Evolutionary conservation across 2,329 filamentous ascomycete genomes (phyloP).

Genomic region (Domatiomyces globalis): DNA sequence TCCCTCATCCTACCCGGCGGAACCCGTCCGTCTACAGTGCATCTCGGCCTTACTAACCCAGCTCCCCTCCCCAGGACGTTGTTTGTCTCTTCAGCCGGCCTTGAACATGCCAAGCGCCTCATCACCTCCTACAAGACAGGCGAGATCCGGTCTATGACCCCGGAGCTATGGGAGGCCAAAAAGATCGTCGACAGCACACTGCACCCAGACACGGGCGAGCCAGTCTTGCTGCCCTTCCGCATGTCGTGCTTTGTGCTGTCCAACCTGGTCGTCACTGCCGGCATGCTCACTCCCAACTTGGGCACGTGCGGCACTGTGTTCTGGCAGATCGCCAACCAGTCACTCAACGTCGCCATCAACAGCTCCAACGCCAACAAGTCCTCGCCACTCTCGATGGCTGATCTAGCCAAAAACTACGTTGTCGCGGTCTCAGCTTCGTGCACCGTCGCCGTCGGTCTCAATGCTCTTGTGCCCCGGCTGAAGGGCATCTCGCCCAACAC

Average conservation of each 20-base stretch:
- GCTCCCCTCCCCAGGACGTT: conserved; percentile 54
- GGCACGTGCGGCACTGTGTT: conserved; percentile 66
- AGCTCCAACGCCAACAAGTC: conserved; percentile 94
- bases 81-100: conserved; percentile 59
- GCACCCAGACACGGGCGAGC: conserved; percentile 86
- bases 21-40: too few relatives aligned
- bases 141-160: conserved; percentile 64
- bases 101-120: conserved; percentile 73
- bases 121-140: conserved; percentile 79
- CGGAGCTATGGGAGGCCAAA: conserved; percentile 87
- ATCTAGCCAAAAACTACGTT: conserved; percentile 78
- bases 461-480: conserved; percentile 73
- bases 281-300: conserved; percentile 71
- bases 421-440: conserved; percentile 87
- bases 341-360: conserved; percentile 96
- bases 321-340: conserved; percentile 96
- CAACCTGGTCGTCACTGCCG: conserved; percentile 85
- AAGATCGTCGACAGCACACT: conserved; percentile 94
- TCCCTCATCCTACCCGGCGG: too few relatives aligned
- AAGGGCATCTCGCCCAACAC: conserved; percentile 62
- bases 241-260: conserved; percentile 94
- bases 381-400: conserved; percentile 64
- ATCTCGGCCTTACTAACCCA: not conserved
- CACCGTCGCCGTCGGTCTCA: conserved; percentile 82
- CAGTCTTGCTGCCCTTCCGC: conserved; percentile 86